Percentiles rank a stretch among this genome's conserved stretches.
These are phyloP conservation scores for Kodamaea arcana DNA, from an alignment of 1,139 yeast species.

Conservation along the genomic window DNA sequence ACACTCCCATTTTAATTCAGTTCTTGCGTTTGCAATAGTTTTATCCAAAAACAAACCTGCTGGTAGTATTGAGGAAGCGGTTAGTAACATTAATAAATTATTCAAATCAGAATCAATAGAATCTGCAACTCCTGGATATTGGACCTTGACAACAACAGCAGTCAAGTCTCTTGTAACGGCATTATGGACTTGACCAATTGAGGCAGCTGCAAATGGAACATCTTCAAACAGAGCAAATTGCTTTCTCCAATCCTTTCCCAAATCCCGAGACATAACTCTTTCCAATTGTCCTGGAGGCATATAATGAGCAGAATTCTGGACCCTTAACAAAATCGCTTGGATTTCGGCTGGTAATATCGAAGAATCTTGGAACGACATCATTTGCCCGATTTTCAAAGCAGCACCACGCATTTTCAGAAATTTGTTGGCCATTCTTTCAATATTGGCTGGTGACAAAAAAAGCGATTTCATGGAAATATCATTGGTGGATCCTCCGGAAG, in stretches of 20 bases:
- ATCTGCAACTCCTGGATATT: slow-evolving; percentile 95
- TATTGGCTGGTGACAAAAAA: slow-evolving; percentile 73
- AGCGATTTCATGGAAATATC: slow-evolving; percentile 54
- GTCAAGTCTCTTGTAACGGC: slow-evolving; percentile 62
- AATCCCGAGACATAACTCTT: slow-evolving; percentile 63
- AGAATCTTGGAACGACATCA: slow-evolving; percentile 90
- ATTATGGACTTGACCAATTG: slow-evolving; percentile 93
- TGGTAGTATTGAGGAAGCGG: slow-evolving; percentile 85
- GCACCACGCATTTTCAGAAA: slow-evolving; percentile 97
- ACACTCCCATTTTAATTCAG: slow-evolving; percentile 95
- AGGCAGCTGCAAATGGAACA: slow-evolving; percentile 94
- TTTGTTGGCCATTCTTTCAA: slow-evolving; percentile 83
- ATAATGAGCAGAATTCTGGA: slow-evolving; percentile 92
- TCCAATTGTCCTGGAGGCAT: slow-evolving; percentile 94
- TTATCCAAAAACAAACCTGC: slow-evolving; percentile 89
- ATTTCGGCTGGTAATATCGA: slow-evolving; percentile 80
- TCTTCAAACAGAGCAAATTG: slow-evolving; percentile 73
- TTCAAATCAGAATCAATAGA: slow-evolving; percentile 92
- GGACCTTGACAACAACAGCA: slow-evolving; percentile 94
- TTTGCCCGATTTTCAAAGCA: slow-evolving; percentile 91
- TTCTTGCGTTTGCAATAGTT: slow-evolving; percentile 89
- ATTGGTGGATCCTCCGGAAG: slow-evolving; percentile 43
- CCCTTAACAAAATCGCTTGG: slow-evolving; percentile 73
- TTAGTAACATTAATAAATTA: slow-evolving; percentile 71
- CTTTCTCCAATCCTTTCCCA: slow-evolving; percentile 80